Evolutionary conservation across 805 yeast species (phyloP).

Genomic region (Metschnikowia santaceciliae): DNA sequence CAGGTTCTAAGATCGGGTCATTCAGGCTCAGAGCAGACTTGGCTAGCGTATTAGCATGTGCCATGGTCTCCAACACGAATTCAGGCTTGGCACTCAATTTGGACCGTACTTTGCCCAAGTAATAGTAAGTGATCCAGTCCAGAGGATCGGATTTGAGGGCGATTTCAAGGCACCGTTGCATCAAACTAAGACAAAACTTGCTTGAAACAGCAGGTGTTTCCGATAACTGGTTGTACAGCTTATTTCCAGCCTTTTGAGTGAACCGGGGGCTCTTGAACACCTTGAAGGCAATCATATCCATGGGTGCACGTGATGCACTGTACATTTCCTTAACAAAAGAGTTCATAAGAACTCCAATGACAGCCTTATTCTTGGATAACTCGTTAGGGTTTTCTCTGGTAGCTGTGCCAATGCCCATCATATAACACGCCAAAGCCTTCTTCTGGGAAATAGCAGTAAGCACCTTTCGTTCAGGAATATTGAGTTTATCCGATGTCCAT

Average conservation of each 20-base stretch:
- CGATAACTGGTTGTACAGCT: slow-evolving; percentile 24
- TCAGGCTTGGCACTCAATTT: slow-evolving; percentile 40
- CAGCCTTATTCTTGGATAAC: slow-evolving; percentile 23
- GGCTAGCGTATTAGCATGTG: slow-evolving; percentile 9
- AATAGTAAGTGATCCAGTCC: slow-evolving; percentile 63
- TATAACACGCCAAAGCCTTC: slow-evolving; percentile 65
- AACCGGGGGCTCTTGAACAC: slow-evolving; percentile 37
- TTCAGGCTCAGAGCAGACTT: slow-evolving; percentile 12
- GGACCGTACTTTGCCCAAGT: slow-evolving; percentile 53
- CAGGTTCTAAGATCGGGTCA: slow-evolving; percentile 74
- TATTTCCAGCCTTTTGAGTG: slow-evolving; percentile 21
- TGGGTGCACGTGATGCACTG: slow-evolving; percentile 57
- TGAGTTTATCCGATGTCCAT: slow-evolving; percentile 87
- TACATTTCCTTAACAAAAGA: slow-evolving; percentile 57
- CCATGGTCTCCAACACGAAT: slow-evolving; percentile 36
- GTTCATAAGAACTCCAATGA: slow-evolving; percentile 46
- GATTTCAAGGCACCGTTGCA: slow-evolving; percentile 42
- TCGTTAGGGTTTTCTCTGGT: slow-evolving; percentile 4
- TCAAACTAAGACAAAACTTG: slow-evolving; percentile 32
- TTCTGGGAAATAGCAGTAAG: slow-evolving; percentile 63
- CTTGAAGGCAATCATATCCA: slow-evolving; percentile 58
- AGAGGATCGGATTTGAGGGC: slow-evolving; percentile 42
- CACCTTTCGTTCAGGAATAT: slow-evolving; percentile 54
- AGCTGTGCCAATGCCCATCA: slow-evolving; percentile 59
- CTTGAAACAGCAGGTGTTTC: slow-evolving; percentile 20